Base-by-base conservation (phyloP, 306 rosid species). In the Cucumis hystrix region DNA sequence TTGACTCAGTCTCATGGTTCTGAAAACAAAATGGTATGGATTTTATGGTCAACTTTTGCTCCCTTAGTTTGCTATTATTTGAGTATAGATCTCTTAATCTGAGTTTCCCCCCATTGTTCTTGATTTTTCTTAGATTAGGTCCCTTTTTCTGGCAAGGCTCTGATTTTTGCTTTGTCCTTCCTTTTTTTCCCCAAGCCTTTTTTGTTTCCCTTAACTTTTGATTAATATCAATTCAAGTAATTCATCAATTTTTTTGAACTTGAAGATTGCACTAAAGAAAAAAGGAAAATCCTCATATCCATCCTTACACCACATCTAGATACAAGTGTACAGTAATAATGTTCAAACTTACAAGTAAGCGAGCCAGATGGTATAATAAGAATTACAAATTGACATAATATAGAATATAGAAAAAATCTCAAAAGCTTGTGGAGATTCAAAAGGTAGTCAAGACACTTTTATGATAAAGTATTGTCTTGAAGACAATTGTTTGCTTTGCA, bases 1-100 rank as follows among this genome's bases (percentile, higher is more conserved):
- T 87, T 23, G 85, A 87, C 80, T 76, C 85, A 7, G 83, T 84
- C 75, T 80, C 88, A 28, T 84, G 86, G 90, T 87, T 85, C 65
- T 62, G 77, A 80, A 82, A 59, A 80, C 40, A 9, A 21, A 45
- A 43, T 72, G 77, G 77, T 55, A 74, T 16, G 64, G 1, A 33
- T 54, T 54, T 10, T 8, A 54, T 54, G 33, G 11, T 74, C 17
- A 33, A 37, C 4, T 10, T 69, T n/a, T 66, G 12, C 51, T 17
- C 21, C 15, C 65, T 6, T 23, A 12, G 65, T 11, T 63, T 62
- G 68, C 20, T 62, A 20, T 16, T 7, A 61, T 23, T 5, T 12
- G 66, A 9, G 25, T 66, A 14, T 35, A 66, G 16, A 66, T 28
- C 28, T 37, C 21, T 65, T 65, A 37, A 21, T 14, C 47, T 18